Evolutionary conservation across 202 grass and related monocot genomes (phyloP).

Genomic region (Saccharum hybrid): DNA sequence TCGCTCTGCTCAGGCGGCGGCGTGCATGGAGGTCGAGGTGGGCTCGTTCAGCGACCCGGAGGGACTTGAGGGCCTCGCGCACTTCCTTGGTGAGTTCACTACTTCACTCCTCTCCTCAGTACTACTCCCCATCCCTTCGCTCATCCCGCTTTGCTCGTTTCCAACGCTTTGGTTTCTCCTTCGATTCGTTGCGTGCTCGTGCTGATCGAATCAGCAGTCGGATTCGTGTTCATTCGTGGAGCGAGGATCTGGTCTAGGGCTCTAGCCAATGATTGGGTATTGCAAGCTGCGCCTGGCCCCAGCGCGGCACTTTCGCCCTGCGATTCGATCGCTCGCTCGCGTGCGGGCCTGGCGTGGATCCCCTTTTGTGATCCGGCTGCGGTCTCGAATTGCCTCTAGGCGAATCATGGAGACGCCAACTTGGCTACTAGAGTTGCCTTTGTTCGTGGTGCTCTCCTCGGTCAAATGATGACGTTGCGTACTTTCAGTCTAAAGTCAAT

Average conservation of each 20-base stretch:
- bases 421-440: neutral
- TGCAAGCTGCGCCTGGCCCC: constrained; percentile 22
- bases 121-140: neutral
- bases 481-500: constrained; percentile 44
- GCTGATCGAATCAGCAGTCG: constrained; percentile 24
- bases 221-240: constrained; percentile 32
- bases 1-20: constrained; percentile 64
- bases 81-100: constrained; percentile 81
- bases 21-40: constrained; percentile 86
- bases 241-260: constrained; percentile 20
- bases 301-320: neutral
- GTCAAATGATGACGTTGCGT: constrained; percentile 35
- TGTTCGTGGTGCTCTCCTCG: neutral
- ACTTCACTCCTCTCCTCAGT: neutral
- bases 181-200: constrained; percentile 24
- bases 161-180: neutral
- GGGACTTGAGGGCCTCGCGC: constrained; percentile 87
- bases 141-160: neutral
- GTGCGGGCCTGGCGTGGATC: constrained; percentile 3
- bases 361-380: constrained; percentile 34
- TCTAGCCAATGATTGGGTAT: neutral
- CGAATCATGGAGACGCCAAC: constrained; percentile 2
- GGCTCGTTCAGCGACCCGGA: constrained; percentile 88
- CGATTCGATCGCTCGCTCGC: constrained; percentile 4
- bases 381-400: constrained; percentile 24